Conservation (phyloP, 192 early-diverging fungal species). For the Backusella luteola region DNA sequence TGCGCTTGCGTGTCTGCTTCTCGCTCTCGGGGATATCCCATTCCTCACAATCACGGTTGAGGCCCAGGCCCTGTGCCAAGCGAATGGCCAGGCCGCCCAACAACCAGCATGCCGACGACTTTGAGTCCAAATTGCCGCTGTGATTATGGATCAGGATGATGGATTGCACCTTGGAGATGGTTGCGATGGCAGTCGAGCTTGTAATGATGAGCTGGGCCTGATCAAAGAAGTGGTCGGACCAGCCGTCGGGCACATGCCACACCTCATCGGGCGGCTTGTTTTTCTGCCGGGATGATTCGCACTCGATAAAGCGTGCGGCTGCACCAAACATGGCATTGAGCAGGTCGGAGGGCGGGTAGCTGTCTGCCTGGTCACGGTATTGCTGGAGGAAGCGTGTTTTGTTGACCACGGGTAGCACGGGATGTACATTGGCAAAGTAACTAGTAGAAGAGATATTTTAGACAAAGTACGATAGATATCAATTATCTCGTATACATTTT, state of each 20-base stretch:
- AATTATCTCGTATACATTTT: slow-evolving; percentile 12
- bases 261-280: slow-evolving; percentile 21
- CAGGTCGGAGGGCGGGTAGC: slow-evolving; percentile 27
- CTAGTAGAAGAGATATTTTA: not conserved
- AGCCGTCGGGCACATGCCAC: slow-evolving; percentile 32
- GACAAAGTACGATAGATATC: too few relatives aligned
- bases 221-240: slow-evolving; percentile 38
- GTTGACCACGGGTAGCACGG: slow-evolving; percentile 68
- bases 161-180: slow-evolving; percentile 35
- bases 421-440: slow-evolving; percentile 70
- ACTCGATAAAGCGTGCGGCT: slow-evolving; percentile 34
- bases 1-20: slow-evolving; percentile 61
- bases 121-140: slow-evolving; percentile 30
- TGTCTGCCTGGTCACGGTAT: slow-evolving; percentile 30
- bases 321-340: slow-evolving; percentile 37
- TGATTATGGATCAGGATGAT: slow-evolving; percentile 36
- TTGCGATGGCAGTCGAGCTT: slow-evolving; percentile 7
- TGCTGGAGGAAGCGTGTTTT: slow-evolving; percentile 57
- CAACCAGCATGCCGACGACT: slow-evolving; percentile 33
- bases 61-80: slow-evolving; percentile 69
- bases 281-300: slow-evolving; percentile 12
- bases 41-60: slow-evolving; percentile 64
- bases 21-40: slow-evolving; percentile 58
- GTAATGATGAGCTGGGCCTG: slow-evolving; percentile 20
- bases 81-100: slow-evolving; percentile 17